phyloP scores from a whole-genome alignment of 371 early-diverging fungal genomes.

The Mucor lusitanicus region DNA sequence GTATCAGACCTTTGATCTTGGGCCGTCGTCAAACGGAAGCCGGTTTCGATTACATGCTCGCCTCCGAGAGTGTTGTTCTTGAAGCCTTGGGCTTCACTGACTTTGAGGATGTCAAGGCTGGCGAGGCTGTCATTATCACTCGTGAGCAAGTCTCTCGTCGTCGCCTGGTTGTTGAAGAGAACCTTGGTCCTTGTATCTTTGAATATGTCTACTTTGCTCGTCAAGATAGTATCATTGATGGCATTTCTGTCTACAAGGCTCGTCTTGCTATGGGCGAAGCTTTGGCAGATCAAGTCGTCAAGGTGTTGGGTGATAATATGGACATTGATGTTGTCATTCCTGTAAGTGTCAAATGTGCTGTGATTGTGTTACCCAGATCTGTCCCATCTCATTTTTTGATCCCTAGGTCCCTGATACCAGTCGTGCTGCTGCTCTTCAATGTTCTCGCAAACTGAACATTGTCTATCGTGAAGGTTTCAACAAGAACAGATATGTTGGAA shows the following conservation, averaged over 20 bases:
- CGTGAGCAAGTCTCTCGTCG: slow-evolving; percentile 66
- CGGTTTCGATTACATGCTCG: slow-evolving; percentile 91
- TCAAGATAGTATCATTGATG: slow-evolving; percentile 97
- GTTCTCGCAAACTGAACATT: slow-evolving; percentile 81
- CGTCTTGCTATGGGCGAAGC: slow-evolving; percentile 97
- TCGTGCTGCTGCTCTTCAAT: slow-evolving; percentile 91
- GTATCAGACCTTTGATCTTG: slow-evolving; percentile 92
- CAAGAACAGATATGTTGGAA: slow-evolving; percentile 97
- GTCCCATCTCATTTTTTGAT: not conserved
- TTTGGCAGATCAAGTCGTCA: slow-evolving; percentile 79
- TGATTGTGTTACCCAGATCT: not conserved
- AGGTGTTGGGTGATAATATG: slow-evolving; percentile 64
- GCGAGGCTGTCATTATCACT: slow-evolving; percentile 92
- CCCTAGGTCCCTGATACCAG: slow-evolving; percentile 90
- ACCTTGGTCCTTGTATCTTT: slow-evolving; percentile 93
- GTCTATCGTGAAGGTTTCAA: slow-evolving; percentile 97
- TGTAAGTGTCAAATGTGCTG: slow-evolving; percentile 42
- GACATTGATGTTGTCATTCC: slow-evolving; percentile 98
- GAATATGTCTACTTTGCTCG: slow-evolving; percentile 99
- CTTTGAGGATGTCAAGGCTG: slow-evolving; percentile 86
- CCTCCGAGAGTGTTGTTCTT: slow-evolving; percentile 94
- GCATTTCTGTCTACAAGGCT: slow-evolving; percentile 96
- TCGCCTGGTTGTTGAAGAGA: slow-evolving; percentile 56
- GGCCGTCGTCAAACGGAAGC: slow-evolving; percentile 69
- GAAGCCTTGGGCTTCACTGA: slow-evolving; percentile 89